Conservation (phyloP, 202 grass and related monocot genomes). For the Digitaria exilis region DNA sequence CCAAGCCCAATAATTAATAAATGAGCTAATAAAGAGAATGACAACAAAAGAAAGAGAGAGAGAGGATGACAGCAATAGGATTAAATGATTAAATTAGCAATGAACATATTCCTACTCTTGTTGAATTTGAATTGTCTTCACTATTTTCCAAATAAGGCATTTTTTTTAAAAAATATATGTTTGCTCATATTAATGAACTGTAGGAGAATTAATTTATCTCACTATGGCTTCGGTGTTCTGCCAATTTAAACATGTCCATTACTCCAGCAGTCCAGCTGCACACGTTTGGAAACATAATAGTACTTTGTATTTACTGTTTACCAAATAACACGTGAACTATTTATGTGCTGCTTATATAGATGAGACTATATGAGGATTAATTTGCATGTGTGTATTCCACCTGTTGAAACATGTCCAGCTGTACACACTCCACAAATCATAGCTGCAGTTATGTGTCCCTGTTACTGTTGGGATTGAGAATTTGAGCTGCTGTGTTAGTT, state of each 20-base stretch:
- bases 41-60: no score
- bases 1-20: neutral
- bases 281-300: neutral
- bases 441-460: neutral
- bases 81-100: neutral
- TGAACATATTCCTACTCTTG: neutral
- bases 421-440: constrained; percentile 10
- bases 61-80: neutral
- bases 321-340: neutral
- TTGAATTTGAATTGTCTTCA: constrained; percentile 5
- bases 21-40: constrained; percentile 3
- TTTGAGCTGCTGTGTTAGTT: neutral
- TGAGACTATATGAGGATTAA: neutral
- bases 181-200: neutral
- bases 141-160: neutral
- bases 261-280: constrained; percentile 4
- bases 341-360: neutral
- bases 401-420: neutral
- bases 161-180: neutral
- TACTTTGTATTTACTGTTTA: neutral
- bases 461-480: neutral
- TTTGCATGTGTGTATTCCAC: neutral
- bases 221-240: neutral
- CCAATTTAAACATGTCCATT: constrained; percentile 7
- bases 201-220: neutral